These are phyloP conservation scores for Pulveroboletus sp. DNA, from an alignment of 768 basidiomycete species.

Conservation along the genomic window DNA sequence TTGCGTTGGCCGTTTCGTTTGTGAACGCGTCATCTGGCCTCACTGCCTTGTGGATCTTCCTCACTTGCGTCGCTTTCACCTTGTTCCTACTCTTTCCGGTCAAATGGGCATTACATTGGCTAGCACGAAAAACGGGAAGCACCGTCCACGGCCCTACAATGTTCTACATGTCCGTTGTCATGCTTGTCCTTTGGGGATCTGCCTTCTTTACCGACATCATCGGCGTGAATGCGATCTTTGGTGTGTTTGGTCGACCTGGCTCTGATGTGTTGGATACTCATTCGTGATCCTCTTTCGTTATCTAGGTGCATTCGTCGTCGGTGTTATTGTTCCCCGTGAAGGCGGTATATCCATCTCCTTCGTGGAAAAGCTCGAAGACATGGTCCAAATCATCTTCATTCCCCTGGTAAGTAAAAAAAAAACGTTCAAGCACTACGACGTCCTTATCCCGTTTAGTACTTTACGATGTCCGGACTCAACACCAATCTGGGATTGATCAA, in stretches of 20 bases:
- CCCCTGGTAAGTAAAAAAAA: constrained; percentile 61
- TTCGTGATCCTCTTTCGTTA: no score
- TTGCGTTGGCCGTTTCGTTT: constrained; percentile 88
- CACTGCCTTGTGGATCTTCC: constrained; percentile 80
- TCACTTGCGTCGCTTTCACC: constrained; percentile 77
- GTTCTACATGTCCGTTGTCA: constrained; percentile 82
- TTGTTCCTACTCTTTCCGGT: constrained; percentile 70
- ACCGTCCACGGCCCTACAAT: constrained; percentile 79
- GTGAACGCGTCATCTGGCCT: constrained; percentile 83
- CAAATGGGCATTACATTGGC: constrained; percentile 57
- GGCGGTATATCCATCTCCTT: constrained; percentile 80
- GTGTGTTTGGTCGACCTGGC: constrained; percentile 31
- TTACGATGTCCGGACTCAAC: constrained; percentile 88
- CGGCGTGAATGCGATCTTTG: constrained; percentile 92
- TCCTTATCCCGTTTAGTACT: constrained; percentile 56
- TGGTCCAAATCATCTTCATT: constrained; percentile 85
- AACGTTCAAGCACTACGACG: background rate
- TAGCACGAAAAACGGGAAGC: constrained; percentile 76
- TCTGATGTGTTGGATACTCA: background rate
- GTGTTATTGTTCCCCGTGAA: constrained; percentile 80
- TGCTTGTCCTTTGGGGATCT: constrained; percentile 76
- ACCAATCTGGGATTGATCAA: constrained; percentile 86
- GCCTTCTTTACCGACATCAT: constrained; percentile 94
- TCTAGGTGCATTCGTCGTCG: constrained; percentile 76
- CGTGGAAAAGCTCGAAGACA: constrained; percentile 92